phyloP scores from a whole-genome alignment of 768 basidiomycete genomes.

The Panaeolus papilionaceus region DNA sequence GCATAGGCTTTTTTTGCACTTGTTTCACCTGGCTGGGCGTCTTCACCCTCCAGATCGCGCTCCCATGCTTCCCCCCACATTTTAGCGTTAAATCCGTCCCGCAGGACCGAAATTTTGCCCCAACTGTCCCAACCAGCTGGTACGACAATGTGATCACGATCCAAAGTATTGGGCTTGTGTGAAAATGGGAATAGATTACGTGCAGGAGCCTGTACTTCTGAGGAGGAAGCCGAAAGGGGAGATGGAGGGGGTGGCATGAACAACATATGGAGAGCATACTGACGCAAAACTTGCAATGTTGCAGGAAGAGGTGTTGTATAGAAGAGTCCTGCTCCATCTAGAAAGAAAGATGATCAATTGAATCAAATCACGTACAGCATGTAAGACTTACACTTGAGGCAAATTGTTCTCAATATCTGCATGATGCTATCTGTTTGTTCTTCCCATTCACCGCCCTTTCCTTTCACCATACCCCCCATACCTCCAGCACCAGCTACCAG shows the following conservation, averaged over 20 bases:
- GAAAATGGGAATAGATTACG: conserved; percentile 88
- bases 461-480: conserved; percentile 91
- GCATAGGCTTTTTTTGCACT: conserved; percentile 75
- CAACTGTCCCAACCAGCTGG: conserved; percentile 98
- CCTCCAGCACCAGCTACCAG: conserved; percentile 72
- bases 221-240: conserved; percentile 61
- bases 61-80: conserved; percentile 84
- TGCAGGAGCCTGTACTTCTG: conserved; percentile 68
- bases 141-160: conserved; percentile 90
- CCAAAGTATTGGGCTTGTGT: conserved; percentile 89
- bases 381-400: conserved; percentile 79
- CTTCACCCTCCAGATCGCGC: conserved; percentile 62
- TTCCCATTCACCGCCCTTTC: conserved; percentile 93
- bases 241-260: conserved; percentile 81
- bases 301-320: conserved; percentile 86
- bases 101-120: conserved; percentile 91
- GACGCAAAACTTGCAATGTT: conserved; percentile 77
- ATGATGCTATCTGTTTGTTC: conserved; percentile 94
- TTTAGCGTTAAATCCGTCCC: conserved; percentile 91
- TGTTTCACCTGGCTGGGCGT: conserved; percentile 49
- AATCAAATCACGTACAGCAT: not conserved
- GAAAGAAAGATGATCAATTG: not conserved
- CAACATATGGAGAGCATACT: conserved; percentile 84
- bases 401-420: conserved; percentile 93
- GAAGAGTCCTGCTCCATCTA: conserved; percentile 92